These are phyloP conservation scores for Podaxis sp. DNA, from an alignment of 768 basidiomycete genomes.

Conservation along the genomic window DNA sequence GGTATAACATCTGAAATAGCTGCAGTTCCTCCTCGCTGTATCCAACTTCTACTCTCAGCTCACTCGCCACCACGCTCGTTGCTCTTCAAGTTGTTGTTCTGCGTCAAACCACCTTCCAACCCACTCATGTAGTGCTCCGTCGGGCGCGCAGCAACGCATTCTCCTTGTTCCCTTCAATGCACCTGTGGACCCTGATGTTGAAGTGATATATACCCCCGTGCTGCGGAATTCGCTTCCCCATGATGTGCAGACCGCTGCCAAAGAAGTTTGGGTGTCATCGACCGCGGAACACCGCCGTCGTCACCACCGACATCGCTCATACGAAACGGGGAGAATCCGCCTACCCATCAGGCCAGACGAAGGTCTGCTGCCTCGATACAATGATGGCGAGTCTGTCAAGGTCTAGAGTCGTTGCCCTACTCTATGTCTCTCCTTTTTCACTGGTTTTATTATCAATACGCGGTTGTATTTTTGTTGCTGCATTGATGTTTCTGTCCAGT, in stretches of 20 bases:
- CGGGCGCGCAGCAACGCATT: constrained; percentile 48
- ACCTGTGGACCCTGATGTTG: constrained; percentile 19
- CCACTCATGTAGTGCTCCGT: constrained; percentile 19
- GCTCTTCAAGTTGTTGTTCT: constrained; percentile 14
- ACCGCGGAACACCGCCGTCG: constrained; percentile 27
- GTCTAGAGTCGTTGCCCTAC: neutral
- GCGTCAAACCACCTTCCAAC: constrained; percentile 12
- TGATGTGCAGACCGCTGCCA: constrained; percentile 49
- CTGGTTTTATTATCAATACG: neutral
- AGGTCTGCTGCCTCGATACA: constrained; percentile 32
- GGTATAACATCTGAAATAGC: constrained; percentile 29
- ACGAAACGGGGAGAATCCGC: constrained; percentile 33
- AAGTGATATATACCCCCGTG: constrained; percentile 70
- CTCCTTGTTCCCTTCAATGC: constrained; percentile 48
- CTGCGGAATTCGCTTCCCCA: constrained; percentile 52
- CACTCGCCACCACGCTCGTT: constrained; percentile 31
- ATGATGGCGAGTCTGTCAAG: constrained; percentile 2
- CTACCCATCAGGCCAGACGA: constrained; percentile 43
- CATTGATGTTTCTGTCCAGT: neutral
- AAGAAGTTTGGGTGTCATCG: constrained; percentile 62
- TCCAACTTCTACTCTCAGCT: constrained; percentile 61
- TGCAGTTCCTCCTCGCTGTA: constrained; percentile 74
- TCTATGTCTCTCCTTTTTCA: neutral
- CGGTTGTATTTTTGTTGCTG: constrained; percentile 7
- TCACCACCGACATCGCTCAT: constrained; percentile 25